A percentile compares a stretch with the other conserved stretches of the same genome.
Conservation (phyloP, 2,329 filamentous ascomycete genomes). For the Pestalotiopsis sp. region DNA sequence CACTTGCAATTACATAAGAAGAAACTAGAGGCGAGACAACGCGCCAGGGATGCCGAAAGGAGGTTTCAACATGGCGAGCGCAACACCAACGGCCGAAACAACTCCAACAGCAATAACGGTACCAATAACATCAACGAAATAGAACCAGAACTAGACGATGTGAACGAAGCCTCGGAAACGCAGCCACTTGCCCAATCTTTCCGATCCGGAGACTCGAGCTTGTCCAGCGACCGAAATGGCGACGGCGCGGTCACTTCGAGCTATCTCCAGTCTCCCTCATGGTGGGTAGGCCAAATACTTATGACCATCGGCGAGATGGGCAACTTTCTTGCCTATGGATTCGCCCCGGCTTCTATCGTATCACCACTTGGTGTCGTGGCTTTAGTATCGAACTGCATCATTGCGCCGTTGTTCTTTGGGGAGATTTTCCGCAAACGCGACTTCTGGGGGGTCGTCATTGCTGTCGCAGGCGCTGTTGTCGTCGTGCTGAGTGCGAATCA, state of each 20-base stretch:
- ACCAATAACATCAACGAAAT: conserved; percentile 32
- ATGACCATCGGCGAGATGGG: conserved; percentile 94
- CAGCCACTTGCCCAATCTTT: conserved; percentile 56
- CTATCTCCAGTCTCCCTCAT: conserved; percentile 90
- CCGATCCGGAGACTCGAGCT: conserved; percentile 44
- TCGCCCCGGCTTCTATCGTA: conserved; percentile 95
- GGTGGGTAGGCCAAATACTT: conserved; percentile 92
- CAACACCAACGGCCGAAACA: conserved; percentile 30
- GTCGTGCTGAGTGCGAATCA: conserved; percentile 91
- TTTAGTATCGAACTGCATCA: conserved; percentile 93
- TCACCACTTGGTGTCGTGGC: conserved; percentile 97
- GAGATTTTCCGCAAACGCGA: conserved; percentile 86
- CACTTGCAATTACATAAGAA: conserved; percentile 83
- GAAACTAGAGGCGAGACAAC: conserved; percentile 59
- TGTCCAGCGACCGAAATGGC: conserved; percentile 38
- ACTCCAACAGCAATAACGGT: conserved; percentile 25
- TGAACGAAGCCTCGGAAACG: conserved; percentile 41
- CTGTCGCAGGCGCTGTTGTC: conserved; percentile 84
- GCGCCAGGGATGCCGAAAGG: conserved; percentile 56
- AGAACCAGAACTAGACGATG: conserved; percentile 23
- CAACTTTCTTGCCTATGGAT: conserved; percentile 96
- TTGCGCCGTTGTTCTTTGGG: conserved; percentile 91
- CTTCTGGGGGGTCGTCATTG: conserved; percentile 84
- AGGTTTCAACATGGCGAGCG: conserved; percentile 37
- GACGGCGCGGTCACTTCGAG: conserved; percentile 55